Base-by-base conservation (phyloP, 768 basidiomycete species). In the Leccinum imitatum region DNA sequence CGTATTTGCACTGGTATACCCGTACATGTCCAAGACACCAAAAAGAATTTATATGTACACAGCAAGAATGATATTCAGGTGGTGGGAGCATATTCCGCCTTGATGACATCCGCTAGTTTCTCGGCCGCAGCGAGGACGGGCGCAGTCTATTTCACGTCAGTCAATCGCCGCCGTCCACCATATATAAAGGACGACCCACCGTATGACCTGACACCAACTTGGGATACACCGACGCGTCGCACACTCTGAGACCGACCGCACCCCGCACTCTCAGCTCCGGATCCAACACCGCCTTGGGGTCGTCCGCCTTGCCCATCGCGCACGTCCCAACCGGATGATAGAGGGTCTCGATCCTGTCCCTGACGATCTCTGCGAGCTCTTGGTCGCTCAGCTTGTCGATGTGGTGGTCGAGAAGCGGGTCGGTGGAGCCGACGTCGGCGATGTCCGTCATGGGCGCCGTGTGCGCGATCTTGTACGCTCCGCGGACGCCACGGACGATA, bases 181-280 rank as follows among this genome's bases (percentile, higher is more conserved):
- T n/a, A 2, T 21, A 10, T n/a, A 27, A 8, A 9, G 25, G 10
- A 14, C n/a, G 23, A 23, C 23, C 5, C 19, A 80, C 80, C 65
- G 80, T 79, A 57, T 83, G 82, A 21, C 80, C 79, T 1, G 78
- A 71, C 0, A 77, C 65, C 55, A 82, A 68, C 37, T 69, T 75
- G 47, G 82, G 80, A 58, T 77, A 77, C 25, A 82, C 64, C 11
- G 76, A 78, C 48, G 80, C 81, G 61, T 84, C 82, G 17, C 72
- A 80, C 14, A 84, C 73, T 17, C 82, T 59, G 51, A 84, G 71
- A 52, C 76, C 73, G 54, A 67, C 64, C 5, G 75, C 64, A 4
- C 82, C 83, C 44, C 80, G 72, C 37, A 84, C 81, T 23, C 69
- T 61, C 59, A 84, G 59, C 53, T 69, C 63, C 25, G 80, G 37